Evolutionary conservation across 1,284 basidiomycete genomes (phyloP).

Genomic region (Naganishia albida): DNA sequence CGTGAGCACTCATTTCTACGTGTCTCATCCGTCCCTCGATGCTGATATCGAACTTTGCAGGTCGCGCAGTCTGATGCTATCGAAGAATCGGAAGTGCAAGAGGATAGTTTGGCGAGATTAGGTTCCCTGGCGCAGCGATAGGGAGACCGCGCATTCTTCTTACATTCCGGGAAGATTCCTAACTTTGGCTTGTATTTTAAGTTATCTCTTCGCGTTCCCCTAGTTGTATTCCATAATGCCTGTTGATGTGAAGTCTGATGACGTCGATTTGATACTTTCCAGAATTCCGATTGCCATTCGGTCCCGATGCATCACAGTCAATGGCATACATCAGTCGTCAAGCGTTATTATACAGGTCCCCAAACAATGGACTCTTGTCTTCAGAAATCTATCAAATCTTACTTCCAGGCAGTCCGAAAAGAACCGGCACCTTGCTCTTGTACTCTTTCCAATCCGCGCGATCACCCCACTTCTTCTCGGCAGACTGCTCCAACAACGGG

Average conservation of each 20-base stretch:
- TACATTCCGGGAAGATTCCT: not conserved
- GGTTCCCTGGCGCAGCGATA: constrained; percentile 29
- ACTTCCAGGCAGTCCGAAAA: constrained; percentile 40
- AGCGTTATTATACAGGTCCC: not conserved
- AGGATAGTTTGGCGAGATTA: constrained; percentile 33
- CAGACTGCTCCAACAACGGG: constrained; percentile 66
- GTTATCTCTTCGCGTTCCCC: not conserved
- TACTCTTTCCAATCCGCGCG: constrained; percentile 69
- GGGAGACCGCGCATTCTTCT: not conserved
- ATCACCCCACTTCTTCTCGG: constrained; percentile 66
- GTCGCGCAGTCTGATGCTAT: constrained; percentile 57
- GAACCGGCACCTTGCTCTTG: constrained; percentile 53
- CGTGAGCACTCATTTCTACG: constrained; percentile 56
- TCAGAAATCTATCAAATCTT: constrained; percentile 24
- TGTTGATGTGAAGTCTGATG: not conserved
- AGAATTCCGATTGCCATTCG: too few species aligned
- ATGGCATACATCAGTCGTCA: too few species aligned
- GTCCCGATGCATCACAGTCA: too few species aligned
- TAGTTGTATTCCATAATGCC: not conserved
- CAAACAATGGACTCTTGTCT: not conserved
- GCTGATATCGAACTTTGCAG: constrained; percentile 37
- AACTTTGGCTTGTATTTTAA: not conserved
- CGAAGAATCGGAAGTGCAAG: constrained; percentile 56
- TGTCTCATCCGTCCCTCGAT: not conserved
- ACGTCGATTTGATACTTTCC: too few species aligned